A percentile compares a stretch with the other conserved stretches of the same genome.
Conservation (phyloP, 1,284 basidiomycete species). For the Puccinia triticina region DNA sequence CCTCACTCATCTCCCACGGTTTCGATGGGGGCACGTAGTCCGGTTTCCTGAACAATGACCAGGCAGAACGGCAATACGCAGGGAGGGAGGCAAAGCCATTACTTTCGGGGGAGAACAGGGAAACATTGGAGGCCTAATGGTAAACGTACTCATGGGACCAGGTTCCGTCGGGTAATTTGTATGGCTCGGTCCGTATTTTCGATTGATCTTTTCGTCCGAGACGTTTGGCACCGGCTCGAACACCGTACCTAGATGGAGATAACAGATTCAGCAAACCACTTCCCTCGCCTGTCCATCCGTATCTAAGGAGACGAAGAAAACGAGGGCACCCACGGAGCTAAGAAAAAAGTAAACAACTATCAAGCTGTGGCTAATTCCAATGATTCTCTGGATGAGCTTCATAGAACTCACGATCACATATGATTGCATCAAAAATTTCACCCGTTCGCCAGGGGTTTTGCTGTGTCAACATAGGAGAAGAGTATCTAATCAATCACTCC, state of each 20-base stretch:
- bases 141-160: conserved; percentile 54
- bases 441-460: conserved; percentile 84
- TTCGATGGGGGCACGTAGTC: conserved; percentile 61
- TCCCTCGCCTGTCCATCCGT: neutral
- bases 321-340: conserved; percentile 53
- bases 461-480: conserved; percentile 24
- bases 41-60: conserved; percentile 53
- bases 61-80: neutral
- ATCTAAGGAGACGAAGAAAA: neutral
- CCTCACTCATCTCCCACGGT: conserved; percentile 58
- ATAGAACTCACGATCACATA: conserved; percentile 73
- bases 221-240: conserved; percentile 92
- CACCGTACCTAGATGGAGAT: conserved; percentile 69
- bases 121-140: no score
- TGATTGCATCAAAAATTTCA: conserved; percentile 86
- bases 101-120: neutral
- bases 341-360: neutral
- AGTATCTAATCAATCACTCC: neutral
- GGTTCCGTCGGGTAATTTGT: conserved; percentile 59
- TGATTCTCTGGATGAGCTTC: neutral
- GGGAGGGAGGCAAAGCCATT: neutral
- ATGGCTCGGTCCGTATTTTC: conserved; percentile 58
- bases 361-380: neutral
- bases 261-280: neutral
- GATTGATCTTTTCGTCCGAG: conserved; percentile 69